Evolutionary conservation across 2,329 filamentous ascomycete species (phyloP).

Genomic region (Talaromyces sp.): DNA sequence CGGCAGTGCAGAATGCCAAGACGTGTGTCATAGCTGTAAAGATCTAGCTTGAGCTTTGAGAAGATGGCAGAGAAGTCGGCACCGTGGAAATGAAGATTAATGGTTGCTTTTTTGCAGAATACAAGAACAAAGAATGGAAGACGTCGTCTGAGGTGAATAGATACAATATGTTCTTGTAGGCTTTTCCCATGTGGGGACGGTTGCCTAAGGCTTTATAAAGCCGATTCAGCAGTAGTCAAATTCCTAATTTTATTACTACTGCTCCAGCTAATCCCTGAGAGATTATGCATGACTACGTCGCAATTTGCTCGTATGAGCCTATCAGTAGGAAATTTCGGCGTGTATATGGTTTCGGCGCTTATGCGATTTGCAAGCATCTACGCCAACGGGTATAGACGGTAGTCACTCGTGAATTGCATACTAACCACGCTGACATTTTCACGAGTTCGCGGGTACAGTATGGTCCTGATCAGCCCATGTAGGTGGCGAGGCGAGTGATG

Average conservation of each 20-base stretch:
- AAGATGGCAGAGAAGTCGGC: not conserved
- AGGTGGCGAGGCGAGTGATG: too few species aligned
- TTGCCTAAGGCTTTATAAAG: not conserved
- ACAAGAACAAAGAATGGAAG: not conserved
- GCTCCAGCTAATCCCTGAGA: not conserved
- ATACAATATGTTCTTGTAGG: not conserved
- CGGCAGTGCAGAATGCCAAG: conserved; percentile 10
- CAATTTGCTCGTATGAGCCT: not conserved
- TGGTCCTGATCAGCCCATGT: too few species aligned
- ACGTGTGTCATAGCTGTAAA: conserved; percentile 2
- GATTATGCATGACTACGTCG: not conserved
- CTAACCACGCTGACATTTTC: too few species aligned
- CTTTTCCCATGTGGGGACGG: not conserved
- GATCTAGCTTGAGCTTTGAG: not conserved
- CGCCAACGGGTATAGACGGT: not conserved
- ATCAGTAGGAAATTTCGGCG: not conserved
- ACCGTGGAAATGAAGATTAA: not conserved
- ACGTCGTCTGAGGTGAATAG: not conserved
- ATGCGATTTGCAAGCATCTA: not conserved
- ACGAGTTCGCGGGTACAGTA: too few species aligned
- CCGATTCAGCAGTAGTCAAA: not conserved
- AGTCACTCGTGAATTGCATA: too few species aligned
- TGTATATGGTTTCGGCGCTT: not conserved
- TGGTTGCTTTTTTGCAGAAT: not conserved
- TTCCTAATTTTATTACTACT: too few species aligned